A percentile compares a stretch with the other conserved stretches of the same genome.
These are phyloP conservation scores for Capsicum rhomboideum DNA, from an alignment of 257 asterid genomes.

Conservation along the genomic window DNA sequence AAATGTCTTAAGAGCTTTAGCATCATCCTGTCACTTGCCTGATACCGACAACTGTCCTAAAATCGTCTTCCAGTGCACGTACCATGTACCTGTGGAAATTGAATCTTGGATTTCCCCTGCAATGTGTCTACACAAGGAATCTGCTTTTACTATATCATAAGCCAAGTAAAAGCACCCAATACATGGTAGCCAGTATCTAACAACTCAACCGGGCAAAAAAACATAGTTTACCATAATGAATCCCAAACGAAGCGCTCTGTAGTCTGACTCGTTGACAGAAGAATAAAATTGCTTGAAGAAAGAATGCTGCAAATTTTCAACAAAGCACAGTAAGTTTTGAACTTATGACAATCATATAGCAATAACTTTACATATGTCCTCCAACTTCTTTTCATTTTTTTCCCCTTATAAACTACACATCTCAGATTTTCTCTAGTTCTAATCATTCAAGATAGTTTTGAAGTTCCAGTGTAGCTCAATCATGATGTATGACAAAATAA, in stretches of 20 bases:
- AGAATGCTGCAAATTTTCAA: constrained; percentile 53
- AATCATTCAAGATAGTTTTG: neutral
- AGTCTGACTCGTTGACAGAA: constrained; percentile 86
- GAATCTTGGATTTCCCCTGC: constrained; percentile 81
- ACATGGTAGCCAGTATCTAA: neutral
- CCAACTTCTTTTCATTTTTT: neutral
- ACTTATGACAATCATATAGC: neutral
- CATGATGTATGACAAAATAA: neutral
- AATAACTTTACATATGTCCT: neutral
- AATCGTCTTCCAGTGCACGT: constrained; percentile 96
- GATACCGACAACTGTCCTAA: constrained; percentile 88
- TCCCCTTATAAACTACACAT: neutral
- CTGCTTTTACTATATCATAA: neutral
- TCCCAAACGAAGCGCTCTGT: constrained; percentile 76
- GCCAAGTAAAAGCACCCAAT: constrained; percentile 5
- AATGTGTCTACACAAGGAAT: constrained; percentile 59
- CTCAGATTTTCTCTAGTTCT: neutral
- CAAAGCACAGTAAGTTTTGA: neutral
- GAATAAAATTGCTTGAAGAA: constrained; percentile 83
- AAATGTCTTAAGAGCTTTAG: neutral
- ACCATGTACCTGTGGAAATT: constrained; percentile 93
- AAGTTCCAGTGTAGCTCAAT: neutral
- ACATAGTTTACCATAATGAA: constrained; percentile 55
- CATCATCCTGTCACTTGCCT: constrained; percentile 41
- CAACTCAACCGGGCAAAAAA: neutral